A percentile compares a stretch with the other conserved stretches of the same genome.
Evolutionary conservation across 1,284 basidiomycete species (phyloP).

Genomic region (Sporisorium exsertum): DNA sequence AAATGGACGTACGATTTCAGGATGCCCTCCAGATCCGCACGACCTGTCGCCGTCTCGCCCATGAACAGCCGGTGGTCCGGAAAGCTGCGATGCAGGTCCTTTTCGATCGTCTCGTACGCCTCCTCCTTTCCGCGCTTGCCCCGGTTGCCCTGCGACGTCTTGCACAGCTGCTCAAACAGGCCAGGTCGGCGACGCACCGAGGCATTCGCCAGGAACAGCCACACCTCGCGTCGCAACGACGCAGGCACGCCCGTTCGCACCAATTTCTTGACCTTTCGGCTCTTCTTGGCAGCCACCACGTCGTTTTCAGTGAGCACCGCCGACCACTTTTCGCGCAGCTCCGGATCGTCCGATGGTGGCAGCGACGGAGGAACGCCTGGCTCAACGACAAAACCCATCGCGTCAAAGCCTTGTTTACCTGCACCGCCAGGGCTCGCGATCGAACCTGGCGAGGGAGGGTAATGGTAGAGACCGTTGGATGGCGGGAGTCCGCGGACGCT

Average conservation of each 20-base stretch:
- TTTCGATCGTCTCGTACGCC: slow-evolving; percentile 63
- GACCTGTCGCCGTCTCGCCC: slow-evolving; percentile 58
- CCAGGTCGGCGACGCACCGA: slow-evolving; percentile 56
- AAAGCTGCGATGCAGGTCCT: slow-evolving; percentile 64
- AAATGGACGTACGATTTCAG: slow-evolving; percentile 69
- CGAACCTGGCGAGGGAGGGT: slow-evolving; percentile 26
- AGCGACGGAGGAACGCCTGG: slow-evolving; percentile 26
- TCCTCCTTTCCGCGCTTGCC: slow-evolving; percentile 59
- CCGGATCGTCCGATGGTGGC: slow-evolving; percentile 74
- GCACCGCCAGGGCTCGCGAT: slow-evolving; percentile 15
- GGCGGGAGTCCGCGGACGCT: slow-evolving; percentile 2
- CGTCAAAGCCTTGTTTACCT: slow-evolving; percentile 29
- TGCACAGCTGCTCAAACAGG: slow-evolving; percentile 63
- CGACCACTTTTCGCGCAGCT: slow-evolving; percentile 82
- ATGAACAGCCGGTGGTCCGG: slow-evolving; percentile 62
- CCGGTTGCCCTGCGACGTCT: slow-evolving; percentile 51
- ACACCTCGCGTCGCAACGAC: slow-evolving; percentile 63
- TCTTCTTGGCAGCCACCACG: slow-evolving; percentile 78
- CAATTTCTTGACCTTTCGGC: slow-evolving; percentile 84
- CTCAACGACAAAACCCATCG: slow-evolving; percentile 56
- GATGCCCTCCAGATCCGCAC: slow-evolving; percentile 63
- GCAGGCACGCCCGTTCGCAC: slow-evolving; percentile 81
- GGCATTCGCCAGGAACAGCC: slow-evolving; percentile 64
- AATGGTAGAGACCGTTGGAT: slow-evolving; percentile 10
- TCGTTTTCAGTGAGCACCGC: slow-evolving; percentile 76